Evolutionary conservation across 805 yeast species (phyloP), one percentile per base, ranked within the genome.

Genomic region (Ogataea trehalophila): DNA sequence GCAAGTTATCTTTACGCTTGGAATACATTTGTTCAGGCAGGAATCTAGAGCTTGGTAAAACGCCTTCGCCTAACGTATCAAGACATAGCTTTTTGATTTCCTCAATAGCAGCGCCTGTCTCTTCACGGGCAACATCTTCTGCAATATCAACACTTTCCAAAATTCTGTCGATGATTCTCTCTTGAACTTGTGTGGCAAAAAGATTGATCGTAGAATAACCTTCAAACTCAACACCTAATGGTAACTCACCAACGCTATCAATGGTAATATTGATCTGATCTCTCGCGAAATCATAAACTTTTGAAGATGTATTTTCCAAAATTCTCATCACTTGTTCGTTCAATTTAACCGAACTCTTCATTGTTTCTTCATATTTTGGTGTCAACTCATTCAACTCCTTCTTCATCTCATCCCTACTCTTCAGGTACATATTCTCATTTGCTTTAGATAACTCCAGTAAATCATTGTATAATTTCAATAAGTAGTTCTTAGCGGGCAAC

Each of bases 401-500:
- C n/a, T 65, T 55, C 50, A 80, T 67, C 33, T 71, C 65, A 4
- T 72, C 73, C 43, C 74, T 75, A 47, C 81, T 87, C 23, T 70
- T 66, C 14, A 66, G 55, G 53, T 81, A 77, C 14, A 77, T 68
- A n/a, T 72, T 65, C 43, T 80, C 74, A 61, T 91, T 94, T n/a
- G 78, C 67, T 9, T 72, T 67, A 0, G 95, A 75, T 18, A 94
- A 70, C 1, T 69, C 66, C 43, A 70, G 69, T 37, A 92, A 59
- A 59, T 94, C 99, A 20, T 65, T 64, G 38, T 87, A 74, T 13
- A 91, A 61, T 57, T 90, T 92, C 17, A 74, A 51, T 29, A 92
- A 68, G 57, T 86, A 94, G n/a, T 84, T 91, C 60, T 90, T 89
- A 0, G 97, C 98, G 0, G 99, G 99, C 34, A 88, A 76, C 14